Evolutionary conservation across 106 monocot genomes (phyloP).

Genomic region (Dendrobium chrysotoxum): DNA sequence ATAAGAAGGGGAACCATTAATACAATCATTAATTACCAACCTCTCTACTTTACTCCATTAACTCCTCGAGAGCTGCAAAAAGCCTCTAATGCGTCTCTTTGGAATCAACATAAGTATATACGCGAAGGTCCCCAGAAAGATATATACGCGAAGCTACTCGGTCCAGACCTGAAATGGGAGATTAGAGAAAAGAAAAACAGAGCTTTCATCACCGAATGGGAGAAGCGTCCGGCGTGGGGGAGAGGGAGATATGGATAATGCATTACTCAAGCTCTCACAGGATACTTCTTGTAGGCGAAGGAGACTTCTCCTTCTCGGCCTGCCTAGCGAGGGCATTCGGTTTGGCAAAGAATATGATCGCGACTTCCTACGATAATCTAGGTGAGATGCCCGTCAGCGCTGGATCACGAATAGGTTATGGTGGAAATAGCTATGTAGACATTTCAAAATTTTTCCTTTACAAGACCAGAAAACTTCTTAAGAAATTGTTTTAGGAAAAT

Average conservation of each 20-base stretch:
- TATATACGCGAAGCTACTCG: neutral
- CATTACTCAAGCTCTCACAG: slow-evolving; percentile 17
- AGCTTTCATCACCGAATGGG: neutral
- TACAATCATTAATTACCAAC: no score
- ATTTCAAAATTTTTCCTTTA: neutral
- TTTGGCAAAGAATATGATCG: slow-evolving; percentile 11
- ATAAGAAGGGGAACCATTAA: neutral
- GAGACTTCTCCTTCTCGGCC: slow-evolving; percentile 25
- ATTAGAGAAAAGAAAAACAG: neutral
- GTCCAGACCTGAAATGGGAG: neutral
- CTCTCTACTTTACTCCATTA: neutral
- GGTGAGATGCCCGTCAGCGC: neutral
- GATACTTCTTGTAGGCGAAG: slow-evolving; percentile 23
- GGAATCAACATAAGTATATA: neutral
- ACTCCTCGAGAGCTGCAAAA: neutral
- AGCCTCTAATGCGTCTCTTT: neutral
- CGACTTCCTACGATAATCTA: slow-evolving; percentile 12
- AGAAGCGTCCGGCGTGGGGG: no score
- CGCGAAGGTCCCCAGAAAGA: no score
- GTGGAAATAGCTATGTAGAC: neutral
- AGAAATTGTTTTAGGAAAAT: no score
- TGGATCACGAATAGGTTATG: neutral
- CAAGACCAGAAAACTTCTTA: no score
- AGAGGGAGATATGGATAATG: slow-evolving; percentile 12
- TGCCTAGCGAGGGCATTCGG: slow-evolving; percentile 13